Evolutionary conservation across 257 asterid species (phyloP).

Genomic region (Scutellaria baicalensis): DNA sequence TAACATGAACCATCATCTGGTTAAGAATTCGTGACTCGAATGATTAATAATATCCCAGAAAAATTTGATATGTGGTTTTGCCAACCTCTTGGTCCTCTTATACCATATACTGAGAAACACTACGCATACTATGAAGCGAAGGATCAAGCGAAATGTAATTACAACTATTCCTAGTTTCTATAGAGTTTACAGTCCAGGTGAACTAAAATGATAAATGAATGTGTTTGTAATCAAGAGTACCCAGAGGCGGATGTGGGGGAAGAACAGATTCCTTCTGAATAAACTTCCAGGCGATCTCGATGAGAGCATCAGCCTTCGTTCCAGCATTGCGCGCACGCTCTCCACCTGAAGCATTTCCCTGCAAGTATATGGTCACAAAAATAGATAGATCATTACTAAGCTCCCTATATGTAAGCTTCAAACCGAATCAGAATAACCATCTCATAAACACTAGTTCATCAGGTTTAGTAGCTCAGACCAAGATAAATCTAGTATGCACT

Average conservation of each 20-base stretch:
- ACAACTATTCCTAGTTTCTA: background rate
- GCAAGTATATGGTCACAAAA: conserved; percentile 12
- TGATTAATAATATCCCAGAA: background rate
- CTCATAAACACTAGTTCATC: background rate
- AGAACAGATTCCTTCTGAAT: conserved; percentile 61
- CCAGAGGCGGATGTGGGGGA: conserved; percentile 58
- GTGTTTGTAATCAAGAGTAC: conserved; percentile 27
- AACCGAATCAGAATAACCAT: background rate
- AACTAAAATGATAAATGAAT: conserved; percentile 1
- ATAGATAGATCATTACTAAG: background rate
- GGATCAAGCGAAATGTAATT: background rate
- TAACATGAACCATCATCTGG: background rate
- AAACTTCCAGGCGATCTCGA: conserved; percentile 62
- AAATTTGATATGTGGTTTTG: background rate
- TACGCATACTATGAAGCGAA: background rate
- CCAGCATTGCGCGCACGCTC: conserved; percentile 79
- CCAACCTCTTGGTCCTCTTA: background rate
- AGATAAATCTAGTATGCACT: conserved; percentile 78
- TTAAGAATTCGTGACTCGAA: background rate
- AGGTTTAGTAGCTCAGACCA: conserved; percentile 40
- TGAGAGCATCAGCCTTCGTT: conserved; percentile 52
- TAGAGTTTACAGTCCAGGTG: background rate
- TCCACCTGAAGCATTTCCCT: conserved; percentile 99
- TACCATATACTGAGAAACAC: background rate
- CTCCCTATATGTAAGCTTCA: background rate